Conservation (phyloP, 805 yeast species). For the Lipomyces spencermartinsiae region DNA sequence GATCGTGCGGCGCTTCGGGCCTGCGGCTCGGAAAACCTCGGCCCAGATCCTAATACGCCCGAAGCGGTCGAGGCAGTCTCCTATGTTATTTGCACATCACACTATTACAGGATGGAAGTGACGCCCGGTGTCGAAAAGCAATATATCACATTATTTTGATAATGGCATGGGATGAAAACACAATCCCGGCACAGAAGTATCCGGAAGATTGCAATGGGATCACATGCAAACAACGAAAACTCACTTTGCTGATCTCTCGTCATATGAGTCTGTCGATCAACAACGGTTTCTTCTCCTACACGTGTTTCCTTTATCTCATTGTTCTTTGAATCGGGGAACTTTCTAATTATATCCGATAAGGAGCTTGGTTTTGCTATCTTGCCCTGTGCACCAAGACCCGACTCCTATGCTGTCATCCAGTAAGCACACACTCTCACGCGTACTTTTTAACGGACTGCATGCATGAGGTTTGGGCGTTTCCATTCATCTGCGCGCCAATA, state of each 20-base stretch:
- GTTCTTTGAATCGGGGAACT: background rate
- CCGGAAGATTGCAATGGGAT: background rate
- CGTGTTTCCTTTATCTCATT: background rate
- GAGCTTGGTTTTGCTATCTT: no score
- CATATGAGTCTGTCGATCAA: background rate
- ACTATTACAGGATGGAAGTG: background rate
- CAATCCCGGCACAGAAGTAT: background rate
- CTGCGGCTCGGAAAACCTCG: no score
- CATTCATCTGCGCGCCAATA: no score
- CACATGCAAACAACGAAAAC: background rate
- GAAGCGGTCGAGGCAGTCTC: background rate
- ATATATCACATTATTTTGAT: background rate
- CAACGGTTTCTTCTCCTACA: background rate
- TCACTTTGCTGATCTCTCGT: background rate
- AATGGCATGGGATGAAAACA: background rate
- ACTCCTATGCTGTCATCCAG: no score
- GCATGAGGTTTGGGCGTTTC: no score
- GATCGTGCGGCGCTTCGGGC: background rate
- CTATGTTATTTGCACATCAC: background rate
- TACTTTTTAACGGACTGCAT: no score
- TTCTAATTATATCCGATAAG: no score
- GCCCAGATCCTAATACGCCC: background rate
- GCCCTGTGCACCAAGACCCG: no score
- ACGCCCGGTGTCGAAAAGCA: background rate
- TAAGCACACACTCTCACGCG: no score